Evolutionary conservation across 73 alveolate species (phyloP), one percentile per base, ranked within the genome.

Genomic region (Paramecium caudatum): DNA sequence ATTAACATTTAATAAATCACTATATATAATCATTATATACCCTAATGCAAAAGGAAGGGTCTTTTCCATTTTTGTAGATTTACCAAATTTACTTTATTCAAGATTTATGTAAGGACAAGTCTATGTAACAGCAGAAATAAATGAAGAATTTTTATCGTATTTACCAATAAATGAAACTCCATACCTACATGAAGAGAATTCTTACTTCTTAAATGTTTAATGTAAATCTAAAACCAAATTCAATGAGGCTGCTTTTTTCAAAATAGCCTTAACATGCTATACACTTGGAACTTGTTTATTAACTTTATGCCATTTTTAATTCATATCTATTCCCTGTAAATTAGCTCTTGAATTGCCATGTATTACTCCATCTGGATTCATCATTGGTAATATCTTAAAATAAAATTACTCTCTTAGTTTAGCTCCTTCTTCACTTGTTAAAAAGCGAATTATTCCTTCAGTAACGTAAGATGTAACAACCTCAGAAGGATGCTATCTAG

Each of bases 401-500:
- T 95, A 68, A 84, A 94, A 95, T 62, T 94, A 93, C 43, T 95
- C 97, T 92, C 99, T 95, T 47, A 97, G 91, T 91, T 95, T 95
- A 30, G 78, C 84, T 25, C 96, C 91, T 61, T 93, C 97, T 62
- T 93, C 96, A 23, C 97, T 91, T 90, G 91, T 82, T 37, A 97
- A 43, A 83, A 94, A 97, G 36, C 91, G 94, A 2, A 96, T 74
- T 15, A 95, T 93, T 12, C 99, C 99, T 91, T 94, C 93, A 94
- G 95, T 91, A 83, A 97, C 97, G 93, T 94, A 95, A 15, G 99
- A 97, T 8, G 98, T 97, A 4, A 93, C 98, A 0, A 97, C 94
- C 91, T 97, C 99, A 47, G 99, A 97, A 30, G 99, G 99, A 90
- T 97, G 99, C 61, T 94, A 98, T 62, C 99, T 84, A 0, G 97